These are phyloP conservation scores for Limonium bicolor DNA, from an alignment of 148 eudicot genomes.

Conservation along the genomic window DNA sequence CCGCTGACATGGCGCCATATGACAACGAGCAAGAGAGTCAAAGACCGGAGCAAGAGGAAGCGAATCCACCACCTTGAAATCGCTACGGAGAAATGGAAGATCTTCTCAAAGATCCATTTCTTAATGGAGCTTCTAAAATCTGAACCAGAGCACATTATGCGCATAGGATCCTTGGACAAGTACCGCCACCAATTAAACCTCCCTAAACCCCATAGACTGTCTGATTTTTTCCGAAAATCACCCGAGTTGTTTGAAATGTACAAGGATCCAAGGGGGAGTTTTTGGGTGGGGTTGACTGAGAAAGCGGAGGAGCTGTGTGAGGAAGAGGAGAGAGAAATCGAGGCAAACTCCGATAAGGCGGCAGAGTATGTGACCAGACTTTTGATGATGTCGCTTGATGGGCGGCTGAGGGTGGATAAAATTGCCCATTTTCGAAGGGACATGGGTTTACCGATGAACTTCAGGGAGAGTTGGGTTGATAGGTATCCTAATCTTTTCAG, in stretches of 20 bases:
- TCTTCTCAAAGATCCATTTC: conserved; percentile 49
- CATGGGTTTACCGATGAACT: conserved; percentile 68
- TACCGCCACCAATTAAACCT: conserved; percentile 55
- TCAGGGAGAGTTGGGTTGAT: conserved; percentile 64
- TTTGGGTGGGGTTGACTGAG: conserved; percentile 79
- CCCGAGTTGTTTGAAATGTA: conserved; percentile 72
- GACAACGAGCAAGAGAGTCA: conserved; percentile 66
- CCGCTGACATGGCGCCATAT: too few species aligned
- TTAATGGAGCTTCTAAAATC: conserved; percentile 54
- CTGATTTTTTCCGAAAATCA: conserved; percentile 59
- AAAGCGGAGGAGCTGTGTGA: conserved; percentile 54
- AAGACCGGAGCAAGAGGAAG: conserved; percentile 70
- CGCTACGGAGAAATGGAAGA: conserved; percentile 63
- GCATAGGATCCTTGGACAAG: conserved; percentile 40
- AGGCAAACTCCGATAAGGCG: conserved; percentile 32
- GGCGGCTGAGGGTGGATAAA: conserved; percentile 47
- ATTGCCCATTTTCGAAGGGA: conserved; percentile 88
- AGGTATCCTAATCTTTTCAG: conserved; percentile 46
- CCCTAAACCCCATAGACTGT: conserved; percentile 73
- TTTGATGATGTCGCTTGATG: conserved; percentile 79
- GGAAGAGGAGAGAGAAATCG: conserved; percentile 51
- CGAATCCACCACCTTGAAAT: conserved; percentile 65
- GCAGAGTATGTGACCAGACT: conserved; percentile 65
- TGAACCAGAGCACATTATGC: conserved; percentile 55
- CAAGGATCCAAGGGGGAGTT: conserved; percentile 46